Evolutionary conservation across 306 rosid species (phyloP).

Genomic region (Trifolium fragiferum): DNA sequence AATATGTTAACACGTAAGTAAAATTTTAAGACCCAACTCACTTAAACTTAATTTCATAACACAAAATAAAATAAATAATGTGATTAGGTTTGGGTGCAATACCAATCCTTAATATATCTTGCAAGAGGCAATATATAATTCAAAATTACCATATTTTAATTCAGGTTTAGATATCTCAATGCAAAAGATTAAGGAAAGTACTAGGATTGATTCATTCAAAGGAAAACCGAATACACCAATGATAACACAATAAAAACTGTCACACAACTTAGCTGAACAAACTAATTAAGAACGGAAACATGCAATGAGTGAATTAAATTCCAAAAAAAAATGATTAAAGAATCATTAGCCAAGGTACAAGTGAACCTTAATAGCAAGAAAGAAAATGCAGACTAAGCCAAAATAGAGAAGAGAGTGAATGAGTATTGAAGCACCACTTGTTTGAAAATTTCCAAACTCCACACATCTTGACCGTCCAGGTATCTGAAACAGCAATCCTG

Average conservation of each 20-base stretch:
- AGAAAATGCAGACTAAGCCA: constrained; percentile 65
- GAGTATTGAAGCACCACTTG: constrained; percentile 78
- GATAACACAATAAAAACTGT: background rate
- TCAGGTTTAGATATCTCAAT: background rate
- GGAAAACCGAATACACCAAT: background rate
- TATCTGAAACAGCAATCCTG: constrained; percentile 74
- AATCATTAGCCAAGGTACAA: constrained; percentile 59
- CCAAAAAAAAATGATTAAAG: background rate
- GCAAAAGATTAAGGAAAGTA: background rate
- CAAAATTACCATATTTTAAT: too few relatives aligned
- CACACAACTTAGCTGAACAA: too few relatives aligned
- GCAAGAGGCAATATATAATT: background rate
- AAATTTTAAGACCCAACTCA: too few relatives aligned
- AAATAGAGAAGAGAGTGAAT: constrained; percentile 82
- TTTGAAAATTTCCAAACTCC: constrained; percentile 83
- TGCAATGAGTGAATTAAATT: too few relatives aligned
- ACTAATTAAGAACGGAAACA: background rate
- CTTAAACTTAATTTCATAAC: too few relatives aligned
- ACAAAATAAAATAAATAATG: too few relatives aligned
- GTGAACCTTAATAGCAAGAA: constrained; percentile 72
- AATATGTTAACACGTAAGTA: too few relatives aligned
- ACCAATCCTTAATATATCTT: background rate
- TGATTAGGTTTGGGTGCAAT: background rate
- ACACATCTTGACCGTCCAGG: constrained; percentile 72
- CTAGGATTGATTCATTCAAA: background rate